phyloP scores from a whole-genome alignment of 2,329 filamentous ascomycete species.

The Periconia macrospinosa region DNA sequence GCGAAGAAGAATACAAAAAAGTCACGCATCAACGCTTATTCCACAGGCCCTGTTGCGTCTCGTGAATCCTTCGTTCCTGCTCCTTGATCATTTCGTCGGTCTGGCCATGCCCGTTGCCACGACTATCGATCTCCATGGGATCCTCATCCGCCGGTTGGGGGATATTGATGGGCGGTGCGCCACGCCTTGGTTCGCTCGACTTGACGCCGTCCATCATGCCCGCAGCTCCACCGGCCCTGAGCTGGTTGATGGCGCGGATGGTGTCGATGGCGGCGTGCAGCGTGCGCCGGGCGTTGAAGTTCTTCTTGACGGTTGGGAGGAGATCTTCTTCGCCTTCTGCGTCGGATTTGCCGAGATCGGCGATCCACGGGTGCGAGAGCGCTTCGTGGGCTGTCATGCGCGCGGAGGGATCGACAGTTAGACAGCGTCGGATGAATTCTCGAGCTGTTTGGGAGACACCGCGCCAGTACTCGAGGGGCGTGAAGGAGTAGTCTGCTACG shows the following conservation, averaged over 20 bases:
- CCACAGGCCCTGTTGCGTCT: slow-evolving; percentile 63
- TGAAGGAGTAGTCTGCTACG: slow-evolving; percentile 94
- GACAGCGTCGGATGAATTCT: slow-evolving; percentile 87
- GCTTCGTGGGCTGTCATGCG: slow-evolving; percentile 90
- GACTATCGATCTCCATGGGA: slow-evolving; percentile 59
- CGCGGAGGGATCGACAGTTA: slow-evolving; percentile 83
- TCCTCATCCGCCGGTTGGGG: slow-evolving; percentile 39
- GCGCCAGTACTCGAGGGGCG: slow-evolving; percentile 93
- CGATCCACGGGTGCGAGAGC: slow-evolving; percentile 67
- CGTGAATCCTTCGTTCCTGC: slow-evolving; percentile 62
- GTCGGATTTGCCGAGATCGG: slow-evolving; percentile 54
- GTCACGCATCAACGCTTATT: slow-evolving; percentile 20
- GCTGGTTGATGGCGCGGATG: slow-evolving; percentile 68
- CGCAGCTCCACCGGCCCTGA: slow-evolving; percentile 61
- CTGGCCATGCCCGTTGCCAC: slow-evolving; percentile 62
- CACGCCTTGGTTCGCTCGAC: slow-evolving; percentile 55
- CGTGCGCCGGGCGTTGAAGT: slow-evolving; percentile 68
- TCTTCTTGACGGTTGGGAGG: slow-evolving; percentile 68
- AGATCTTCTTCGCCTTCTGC: slow-evolving; percentile 54
- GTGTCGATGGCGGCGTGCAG: slow-evolving; percentile 70
- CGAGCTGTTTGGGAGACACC: slow-evolving; percentile 81
- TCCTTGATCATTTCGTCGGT: slow-evolving; percentile 64
- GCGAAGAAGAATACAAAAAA: no score
- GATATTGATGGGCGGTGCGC: slow-evolving; percentile 35
- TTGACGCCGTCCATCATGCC: slow-evolving; percentile 64